Evolutionary conservation across 805 yeast species (phyloP), one percentile per base, ranked within the genome.

Genomic region (Sugiyamaella americana): DNA sequence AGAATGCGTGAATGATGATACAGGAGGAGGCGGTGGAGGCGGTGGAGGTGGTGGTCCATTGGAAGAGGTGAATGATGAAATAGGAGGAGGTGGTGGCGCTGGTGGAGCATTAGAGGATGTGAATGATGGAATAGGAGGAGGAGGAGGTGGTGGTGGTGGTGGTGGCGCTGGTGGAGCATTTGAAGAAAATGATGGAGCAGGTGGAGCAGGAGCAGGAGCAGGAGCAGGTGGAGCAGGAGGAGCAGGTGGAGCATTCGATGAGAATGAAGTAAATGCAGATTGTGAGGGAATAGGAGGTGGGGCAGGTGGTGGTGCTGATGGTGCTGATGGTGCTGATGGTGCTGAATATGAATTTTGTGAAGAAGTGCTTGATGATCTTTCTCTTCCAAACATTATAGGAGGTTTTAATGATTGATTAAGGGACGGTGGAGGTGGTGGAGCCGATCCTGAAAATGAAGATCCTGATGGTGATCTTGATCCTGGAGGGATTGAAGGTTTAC

Each of bases 311-410:
- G n/a, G 13, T 8, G 32, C 8, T 8, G 13, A 8, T 13, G 32
- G 26, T 59, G 55, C 5, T 60, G 45, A 21, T 30, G 45, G 24
- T 35, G 49, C 41, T 5, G 49, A 38, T 2, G 49, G 47, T 36
- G 58, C 51, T 18, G 57, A 44, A n/a, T 51, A 40, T 2, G 55
- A 47, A 21, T 57, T 48, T 23, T 47, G 8, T 10, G 53, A 41
- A 3, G 41, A 21, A 8, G 51, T 50, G 19, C 51, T 48, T 11
- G 55, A 51, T 5, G 57, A 49, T 3, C 51, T 48, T n/a, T n/a
- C n/a, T n/a, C n/a, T n/a, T n/a, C n/a, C n/a, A n/a, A n/a, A n/a
- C n/a, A n/a, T n/a, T n/a, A n/a, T n/a, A n/a, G n/a, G n/a, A n/a
- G n/a, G n/a, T n/a, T n/a, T n/a, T n/a, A n/a, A n/a, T n/a, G n/a